phyloP scores from a whole-genome alignment of 2,329 filamentous ascomycete species.

The Neonectria punicea region DNA sequence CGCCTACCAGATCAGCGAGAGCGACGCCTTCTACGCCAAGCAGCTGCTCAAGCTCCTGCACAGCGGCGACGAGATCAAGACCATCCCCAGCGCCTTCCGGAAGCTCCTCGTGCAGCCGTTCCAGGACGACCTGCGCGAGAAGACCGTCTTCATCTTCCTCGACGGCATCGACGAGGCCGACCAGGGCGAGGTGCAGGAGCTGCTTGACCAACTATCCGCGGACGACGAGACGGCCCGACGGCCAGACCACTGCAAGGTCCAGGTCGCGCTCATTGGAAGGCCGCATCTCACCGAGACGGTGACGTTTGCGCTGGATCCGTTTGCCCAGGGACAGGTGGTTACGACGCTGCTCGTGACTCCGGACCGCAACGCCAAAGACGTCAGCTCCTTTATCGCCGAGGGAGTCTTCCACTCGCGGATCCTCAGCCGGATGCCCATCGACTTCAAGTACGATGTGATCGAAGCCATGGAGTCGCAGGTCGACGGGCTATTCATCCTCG shows the following conservation, averaged over 20 bases:
- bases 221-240: conserved; percentile 34
- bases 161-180: conserved; percentile 60
- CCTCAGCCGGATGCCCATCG: conserved; percentile 46
- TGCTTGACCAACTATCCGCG: conserved; percentile 49
- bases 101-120: conserved; percentile 54
- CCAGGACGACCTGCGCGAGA: conserved; percentile 45
- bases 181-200: conserved; percentile 48
- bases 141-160: conserved; percentile 55
- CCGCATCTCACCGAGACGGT: conserved; percentile 55
- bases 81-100: conserved; percentile 56
- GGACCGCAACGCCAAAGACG: conserved; percentile 55
- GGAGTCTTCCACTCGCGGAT: conserved; percentile 53
- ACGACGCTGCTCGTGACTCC: conserved; percentile 55
- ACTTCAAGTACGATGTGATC: conserved; percentile 52
- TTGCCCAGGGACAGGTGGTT: conserved; percentile 44
- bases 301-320: conserved; percentile 47
- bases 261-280: conserved; percentile 55
- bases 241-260: conserved; percentile 41
- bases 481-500: conserved; percentile 60
- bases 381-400: conserved; percentile 53
- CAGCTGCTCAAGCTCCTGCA: conserved; percentile 49
- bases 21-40: conserved; percentile 57
- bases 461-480: conserved; percentile 54
- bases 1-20: conserved; percentile 58
- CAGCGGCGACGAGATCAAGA: conserved; percentile 55